Percentiles rank a stretch among this genome's conserved stretches.
Evolutionary conservation across 2,329 filamentous ascomycete genomes (phyloP).

Genomic region (Monosporascus sp.): DNA sequence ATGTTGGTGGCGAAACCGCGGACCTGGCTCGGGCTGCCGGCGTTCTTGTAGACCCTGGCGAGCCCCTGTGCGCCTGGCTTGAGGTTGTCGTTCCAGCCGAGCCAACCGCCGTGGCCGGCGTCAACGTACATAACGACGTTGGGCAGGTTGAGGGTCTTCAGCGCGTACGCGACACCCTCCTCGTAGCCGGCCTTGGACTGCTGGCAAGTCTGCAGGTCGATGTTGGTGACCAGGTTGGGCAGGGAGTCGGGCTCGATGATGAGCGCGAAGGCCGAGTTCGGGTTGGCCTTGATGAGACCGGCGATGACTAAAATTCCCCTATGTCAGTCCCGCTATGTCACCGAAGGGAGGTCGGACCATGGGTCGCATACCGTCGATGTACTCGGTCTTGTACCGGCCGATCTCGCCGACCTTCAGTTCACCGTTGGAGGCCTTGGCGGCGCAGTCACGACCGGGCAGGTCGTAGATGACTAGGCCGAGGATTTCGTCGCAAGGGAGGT

Average conservation of each 20-base stretch:
- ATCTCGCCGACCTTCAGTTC: conserved; percentile 48
- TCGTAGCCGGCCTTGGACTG: conserved; percentile 43
- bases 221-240: conserved; percentile 55
- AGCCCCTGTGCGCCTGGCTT: conserved; percentile 43
- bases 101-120: conserved; percentile 54
- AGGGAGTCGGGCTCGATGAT: conserved; percentile 53
- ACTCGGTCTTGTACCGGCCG: conserved; percentile 46
- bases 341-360: too few species aligned
- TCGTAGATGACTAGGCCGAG: conserved; percentile 51
- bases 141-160: conserved; percentile 48
- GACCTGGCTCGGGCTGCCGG: conserved; percentile 45
- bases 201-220: conserved; percentile 44
- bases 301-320: conserved; percentile 30
- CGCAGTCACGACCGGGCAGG: conserved; percentile 54
- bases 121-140: conserved; percentile 57
- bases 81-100: conserved; percentile 54
- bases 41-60: conserved; percentile 45
- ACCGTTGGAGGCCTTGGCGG: conserved; percentile 53
- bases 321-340: not conserved
- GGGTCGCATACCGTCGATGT: conserved; percentile 39
- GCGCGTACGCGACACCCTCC: conserved; percentile 45
- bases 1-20: conserved; percentile 54
- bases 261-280: conserved; percentile 40
- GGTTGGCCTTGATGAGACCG: conserved; percentile 37
- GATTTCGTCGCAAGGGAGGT: conserved; percentile 36